These are phyloP conservation scores for Zymoseptoria passerinii DNA, from an alignment of 2,329 filamentous ascomycete genomes.

Conservation along the genomic window DNA sequence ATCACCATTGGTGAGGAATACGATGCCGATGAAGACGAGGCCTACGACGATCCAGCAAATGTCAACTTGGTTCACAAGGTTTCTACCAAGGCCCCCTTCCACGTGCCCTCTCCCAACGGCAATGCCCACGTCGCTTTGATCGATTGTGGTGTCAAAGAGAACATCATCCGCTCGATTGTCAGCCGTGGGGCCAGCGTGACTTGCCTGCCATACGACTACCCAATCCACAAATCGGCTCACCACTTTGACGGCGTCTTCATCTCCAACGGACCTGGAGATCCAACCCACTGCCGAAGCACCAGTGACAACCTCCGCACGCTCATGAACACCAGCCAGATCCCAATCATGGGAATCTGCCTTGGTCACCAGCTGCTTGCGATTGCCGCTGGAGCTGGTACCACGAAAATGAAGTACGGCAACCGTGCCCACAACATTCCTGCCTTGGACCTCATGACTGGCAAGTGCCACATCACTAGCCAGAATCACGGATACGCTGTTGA, in stretches of 20 bases:
- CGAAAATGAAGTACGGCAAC: slow-evolving; percentile 99
- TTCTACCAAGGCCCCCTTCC: slow-evolving; percentile 96
- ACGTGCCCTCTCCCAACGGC: slow-evolving; percentile 76
- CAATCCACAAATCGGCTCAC: slow-evolving; percentile 94
- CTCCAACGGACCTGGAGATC: slow-evolving; percentile 96
- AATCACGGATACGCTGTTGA: slow-evolving; percentile 98
- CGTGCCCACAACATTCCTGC: slow-evolving; percentile 97
- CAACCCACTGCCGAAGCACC: slow-evolving; percentile 90
- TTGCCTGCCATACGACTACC: slow-evolving; percentile 92
- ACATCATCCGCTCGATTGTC: slow-evolving; percentile 92
- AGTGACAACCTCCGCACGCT: slow-evolving; percentile 85
- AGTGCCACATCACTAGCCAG: slow-evolving; percentile 97
- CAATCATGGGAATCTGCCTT: slow-evolving; percentile 96
- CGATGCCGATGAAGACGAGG: slow-evolving; percentile 95
- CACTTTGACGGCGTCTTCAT: slow-evolving; percentile 99
- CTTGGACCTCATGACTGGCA: slow-evolving; percentile 85
- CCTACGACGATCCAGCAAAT: slow-evolving; percentile 87
- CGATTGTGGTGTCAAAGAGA: slow-evolving; percentile 99
- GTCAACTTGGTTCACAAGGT: slow-evolving; percentile 96
- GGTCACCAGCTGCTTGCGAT: slow-evolving; percentile 93
- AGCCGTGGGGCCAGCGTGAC: slow-evolving; percentile 86
- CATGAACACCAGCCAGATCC: slow-evolving; percentile 83
- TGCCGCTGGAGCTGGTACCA: slow-evolving; percentile 76
- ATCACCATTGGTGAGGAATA: slow-evolving; percentile 97
- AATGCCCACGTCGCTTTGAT: slow-evolving; percentile 87